Evolutionary conservation across 768 basidiomycete genomes (phyloP), one percentile per base, ranked within the genome.

Genomic region (Cubamyces lactineus): DNA sequence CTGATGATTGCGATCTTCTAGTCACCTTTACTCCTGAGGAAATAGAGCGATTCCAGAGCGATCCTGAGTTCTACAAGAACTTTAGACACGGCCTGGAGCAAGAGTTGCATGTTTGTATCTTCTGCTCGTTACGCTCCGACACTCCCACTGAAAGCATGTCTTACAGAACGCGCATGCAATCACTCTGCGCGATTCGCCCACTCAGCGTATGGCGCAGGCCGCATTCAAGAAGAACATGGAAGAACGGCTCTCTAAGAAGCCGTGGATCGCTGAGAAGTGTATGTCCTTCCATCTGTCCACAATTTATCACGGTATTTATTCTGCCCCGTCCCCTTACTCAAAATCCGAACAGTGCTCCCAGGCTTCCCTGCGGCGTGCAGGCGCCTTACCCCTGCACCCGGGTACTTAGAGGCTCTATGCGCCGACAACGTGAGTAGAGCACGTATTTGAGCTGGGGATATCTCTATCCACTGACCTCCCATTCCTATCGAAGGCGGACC

Each of bases 401-500:
- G 87, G 4, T 89, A 86, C 68, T 78, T 89, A 28, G 86, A 88
- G 65, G 84, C 87, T 0, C 72, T 89, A 2, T 84, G 82, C 61
- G 78, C 82, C 72, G 82, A 84, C 63, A 88, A 88, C 67, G 87
- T 85, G 61, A 38, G 73, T 58, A 15, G 19, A 21, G 1, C 38
- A 9, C 5, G n/a, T 28, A 34, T 11, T 34, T 9, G 1, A 11
- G 34, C 34, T 1, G n/a, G 34, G 6, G 6, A 8, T 0, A 16
- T 53, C 17, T 23, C 26, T 5, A 12, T 5, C 3, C 28, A 9
- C 21, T 23, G 38, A 39, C 1, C 16, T 4, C 41, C 11, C 5
- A 17, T 41, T 1, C 19, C 17, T 28, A 16, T 23, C 42, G 39
- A 26, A 85, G 84, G 80, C 84, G 49, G 80, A 84, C 53, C 86